phyloP scores from a whole-genome alignment of 2,329 filamentous ascomycete genomes.

The Graphilbum sp. region DNA sequence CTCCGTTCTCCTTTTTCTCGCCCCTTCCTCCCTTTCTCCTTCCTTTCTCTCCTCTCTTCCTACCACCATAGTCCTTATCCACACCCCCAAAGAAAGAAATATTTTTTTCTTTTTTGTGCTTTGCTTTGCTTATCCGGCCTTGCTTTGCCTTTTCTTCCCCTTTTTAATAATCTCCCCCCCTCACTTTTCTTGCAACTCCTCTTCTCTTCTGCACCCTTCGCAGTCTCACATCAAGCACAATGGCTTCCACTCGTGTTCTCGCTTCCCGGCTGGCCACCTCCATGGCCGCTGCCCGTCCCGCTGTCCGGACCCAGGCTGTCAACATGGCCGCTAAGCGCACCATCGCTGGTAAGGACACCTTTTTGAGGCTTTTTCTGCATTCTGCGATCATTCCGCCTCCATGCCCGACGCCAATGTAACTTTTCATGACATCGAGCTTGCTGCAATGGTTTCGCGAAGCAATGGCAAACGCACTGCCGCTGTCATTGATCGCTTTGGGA shows the following conservation, averaged over 20 bases:
- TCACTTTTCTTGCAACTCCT: slow-evolving; percentile 10
- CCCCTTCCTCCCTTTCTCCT: not conserved
- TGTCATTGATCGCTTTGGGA: too few species aligned
- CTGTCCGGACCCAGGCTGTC: slow-evolving; percentile 46
- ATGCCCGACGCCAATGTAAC: not conserved
- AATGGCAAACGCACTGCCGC: too few species aligned
- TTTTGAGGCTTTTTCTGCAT: not conserved
- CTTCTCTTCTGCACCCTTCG: slow-evolving; percentile 23
- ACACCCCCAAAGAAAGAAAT: slow-evolving; percentile 6
- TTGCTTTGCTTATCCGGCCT: slow-evolving; percentile 2
- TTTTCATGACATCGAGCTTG: too few species aligned
- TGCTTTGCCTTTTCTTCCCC: slow-evolving; percentile 6
- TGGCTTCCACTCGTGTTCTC: slow-evolving; percentile 59
- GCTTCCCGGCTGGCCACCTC: slow-evolving; percentile 62
- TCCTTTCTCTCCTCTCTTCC: not conserved
- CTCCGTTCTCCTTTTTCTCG: slow-evolving; percentile 3
- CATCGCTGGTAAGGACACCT: slow-evolving; percentile 47
- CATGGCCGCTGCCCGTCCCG: slow-evolving; percentile 64
- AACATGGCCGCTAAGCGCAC: slow-evolving; percentile 53
- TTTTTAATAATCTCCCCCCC: slow-evolving; percentile 6
- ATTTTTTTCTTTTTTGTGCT: slow-evolving; percentile 2
- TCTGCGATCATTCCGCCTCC: not conserved
- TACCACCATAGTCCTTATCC: slow-evolving; percentile 2
- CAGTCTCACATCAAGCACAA: slow-evolving; percentile 40
- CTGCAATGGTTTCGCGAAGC: too few species aligned